Evolutionary conservation across 257 asterid species (phyloP), one percentile per base, ranked within the genome.

Genomic region (Jacaranda mimosifolia): DNA sequence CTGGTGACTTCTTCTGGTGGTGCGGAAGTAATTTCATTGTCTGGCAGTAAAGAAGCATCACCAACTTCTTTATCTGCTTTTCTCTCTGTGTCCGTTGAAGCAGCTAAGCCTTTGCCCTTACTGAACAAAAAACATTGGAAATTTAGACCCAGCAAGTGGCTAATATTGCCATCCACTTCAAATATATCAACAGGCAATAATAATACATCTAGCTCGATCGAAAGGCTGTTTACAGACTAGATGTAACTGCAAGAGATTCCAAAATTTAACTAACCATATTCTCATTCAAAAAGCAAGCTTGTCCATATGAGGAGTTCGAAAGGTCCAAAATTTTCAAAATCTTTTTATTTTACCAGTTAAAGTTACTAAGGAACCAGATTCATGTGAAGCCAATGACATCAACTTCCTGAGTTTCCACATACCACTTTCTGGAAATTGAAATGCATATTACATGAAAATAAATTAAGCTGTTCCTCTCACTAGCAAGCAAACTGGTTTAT

Each of bases 11-110:
- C 89, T 62, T 80, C 65, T 46, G 81, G 67, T 18, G 79, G 90
- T 19, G 83, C 79, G 9, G 93, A 84, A 51, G 85, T 84, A 66
- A 83, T 87, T 81, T 87, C 94, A 75, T 81, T 73, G 65, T 85
- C 86, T 14, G 36, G 86, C 8, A 82, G 73, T 46, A 53, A 35
- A 68, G 83, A 70, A 18, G 79, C 85, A 66, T 75, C 79, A 13
- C 70, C 82, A 57, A 73, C 85, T 68, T 75, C 87, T 71, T 65
- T 86, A 13, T 75, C 89, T 9, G 68, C 66, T 80, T 75, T 83
- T 77, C 75, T 83, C 80, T 75, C 80, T 10, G 84, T 83, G 52
- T 90, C 93, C 38, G 68, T 55, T 26, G 90, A 82, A 45, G 85
- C 84, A 60, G 86, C 85, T 15, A 72, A 60, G 45, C 77, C 85